Evolutionary conservation across 1,284 basidiomycete species (phyloP).

Genomic region (Leccinum fuscescens): DNA sequence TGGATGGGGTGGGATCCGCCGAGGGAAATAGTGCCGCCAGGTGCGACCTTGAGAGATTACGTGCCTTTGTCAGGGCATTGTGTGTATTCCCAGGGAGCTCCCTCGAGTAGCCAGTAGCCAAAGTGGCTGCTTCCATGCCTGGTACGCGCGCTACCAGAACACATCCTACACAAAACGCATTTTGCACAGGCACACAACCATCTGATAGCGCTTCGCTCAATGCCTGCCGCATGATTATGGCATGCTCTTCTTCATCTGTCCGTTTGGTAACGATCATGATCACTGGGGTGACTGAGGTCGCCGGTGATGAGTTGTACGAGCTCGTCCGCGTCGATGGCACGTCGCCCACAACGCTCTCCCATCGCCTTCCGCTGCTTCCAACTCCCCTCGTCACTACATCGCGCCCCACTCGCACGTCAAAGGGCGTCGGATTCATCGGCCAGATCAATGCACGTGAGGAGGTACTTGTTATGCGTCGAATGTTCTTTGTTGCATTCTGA

Average conservation of each 20-base stretch:
- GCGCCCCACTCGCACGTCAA: too few species aligned
- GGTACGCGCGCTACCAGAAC: slow-evolving; percentile 60
- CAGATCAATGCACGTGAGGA: slow-evolving; percentile 83
- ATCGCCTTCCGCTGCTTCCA: too few species aligned
- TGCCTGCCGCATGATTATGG: slow-evolving; percentile 61
- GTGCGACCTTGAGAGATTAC: slow-evolving; percentile 41
- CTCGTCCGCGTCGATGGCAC: too few species aligned
- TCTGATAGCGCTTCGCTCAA: slow-evolving; percentile 61
- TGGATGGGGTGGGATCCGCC: slow-evolving; percentile 26
- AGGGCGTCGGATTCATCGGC: slow-evolving; percentile 88
- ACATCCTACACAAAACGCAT: slow-evolving; percentile 95
- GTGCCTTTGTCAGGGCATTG: slow-evolving; percentile 84
- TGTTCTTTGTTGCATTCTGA: not conserved
- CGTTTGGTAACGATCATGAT: slow-evolving; percentile 5
- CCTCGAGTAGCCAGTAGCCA: slow-evolving; percentile 32
- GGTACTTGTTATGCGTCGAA: slow-evolving; percentile 41
- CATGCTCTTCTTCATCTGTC: slow-evolving; percentile 36
- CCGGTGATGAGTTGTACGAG: not conserved
- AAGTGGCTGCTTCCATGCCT: slow-evolving; percentile 35
- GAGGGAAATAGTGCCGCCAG: slow-evolving; percentile 45
- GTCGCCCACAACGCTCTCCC: too few species aligned
- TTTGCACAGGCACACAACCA: slow-evolving; percentile 69
- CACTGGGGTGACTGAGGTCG: not conserved
- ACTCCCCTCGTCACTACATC: too few species aligned
- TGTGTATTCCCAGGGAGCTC: slow-evolving; percentile 96